These are phyloP conservation scores for Naganishia cerealis DNA, from an alignment of 1,284 basidiomycete genomes.

Conservation along the genomic window DNA sequence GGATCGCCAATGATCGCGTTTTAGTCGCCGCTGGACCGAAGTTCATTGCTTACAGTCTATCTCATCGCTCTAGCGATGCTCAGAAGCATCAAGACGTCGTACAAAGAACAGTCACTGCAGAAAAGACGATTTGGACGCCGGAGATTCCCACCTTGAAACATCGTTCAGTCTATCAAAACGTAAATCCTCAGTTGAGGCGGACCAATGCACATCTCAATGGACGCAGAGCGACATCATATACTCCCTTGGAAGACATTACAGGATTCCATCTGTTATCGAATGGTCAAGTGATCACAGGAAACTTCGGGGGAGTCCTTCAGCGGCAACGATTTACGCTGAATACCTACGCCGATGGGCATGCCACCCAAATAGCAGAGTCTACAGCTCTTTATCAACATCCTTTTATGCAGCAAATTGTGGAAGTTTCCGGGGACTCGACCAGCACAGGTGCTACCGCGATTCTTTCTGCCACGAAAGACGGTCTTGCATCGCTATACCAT, in stretches of 20 bases:
- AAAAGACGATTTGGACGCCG: slow-evolving; percentile 13
- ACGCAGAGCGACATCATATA: slow-evolving; percentile 3
- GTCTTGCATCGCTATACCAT: slow-evolving; percentile 39
- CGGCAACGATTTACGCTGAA: slow-evolving; percentile 8
- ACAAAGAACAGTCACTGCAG: background rate
- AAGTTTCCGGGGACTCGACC: slow-evolving; percentile 12
- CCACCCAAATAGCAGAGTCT: background rate
- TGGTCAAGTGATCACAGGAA: slow-evolving; percentile 1
- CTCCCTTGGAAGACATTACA: slow-evolving; percentile 36
- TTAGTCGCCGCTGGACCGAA: slow-evolving; percentile 24
- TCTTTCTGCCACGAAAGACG: slow-evolving; percentile 42
- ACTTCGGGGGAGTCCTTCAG: slow-evolving; percentile 32
- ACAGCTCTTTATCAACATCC: slow-evolving; percentile 10
- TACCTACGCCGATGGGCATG: background rate
- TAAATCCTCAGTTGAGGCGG: slow-evolving; percentile 14
- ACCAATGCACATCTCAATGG: slow-evolving; percentile 42
- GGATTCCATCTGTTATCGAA: slow-evolving; percentile 2
- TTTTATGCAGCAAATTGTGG: slow-evolving; percentile 37
- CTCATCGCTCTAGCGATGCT: background rate
- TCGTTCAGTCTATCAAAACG: slow-evolving; percentile 16
- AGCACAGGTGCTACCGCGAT: slow-evolving; percentile 32
- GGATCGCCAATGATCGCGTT: slow-evolving; percentile 16
- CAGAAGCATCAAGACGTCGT: background rate
- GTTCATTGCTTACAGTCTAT: slow-evolving; percentile 11
- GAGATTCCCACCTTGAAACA: slow-evolving; percentile 14